phyloP scores from a whole-genome alignment of 441 rosid genomes.

The Brassica hybrid region DNA sequence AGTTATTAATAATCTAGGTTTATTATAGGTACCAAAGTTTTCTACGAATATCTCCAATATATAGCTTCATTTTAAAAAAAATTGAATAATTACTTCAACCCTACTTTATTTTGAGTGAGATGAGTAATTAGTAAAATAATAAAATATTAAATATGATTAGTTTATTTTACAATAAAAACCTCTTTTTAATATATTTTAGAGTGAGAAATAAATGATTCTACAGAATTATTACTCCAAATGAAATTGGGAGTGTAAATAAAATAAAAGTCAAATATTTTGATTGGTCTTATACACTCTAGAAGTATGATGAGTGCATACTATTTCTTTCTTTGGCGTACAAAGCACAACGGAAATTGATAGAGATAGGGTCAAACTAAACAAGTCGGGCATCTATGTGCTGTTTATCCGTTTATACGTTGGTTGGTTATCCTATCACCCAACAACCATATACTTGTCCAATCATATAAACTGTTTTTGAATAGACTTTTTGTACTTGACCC shows the following conservation, averaged over 20 bases:
- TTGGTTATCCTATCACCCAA: slow-evolving; percentile 29
- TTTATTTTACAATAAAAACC: too few relatives aligned
- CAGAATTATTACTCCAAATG: background rate
- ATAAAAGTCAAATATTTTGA: slow-evolving; percentile 22
- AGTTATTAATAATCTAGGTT: background rate
- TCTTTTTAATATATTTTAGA: too few relatives aligned
- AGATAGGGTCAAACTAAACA: slow-evolving; percentile 22
- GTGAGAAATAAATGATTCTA: background rate
- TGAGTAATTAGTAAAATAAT: background rate
- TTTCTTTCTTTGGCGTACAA: slow-evolving; percentile 24
- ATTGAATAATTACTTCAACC: background rate
- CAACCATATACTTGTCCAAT: slow-evolving; percentile 27
- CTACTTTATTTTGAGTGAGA: background rate
- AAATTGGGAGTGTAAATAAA: background rate
- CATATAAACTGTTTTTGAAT: slow-evolving; percentile 7
- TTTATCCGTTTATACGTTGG: too few relatives aligned
- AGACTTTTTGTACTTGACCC: slow-evolving; percentile 21
- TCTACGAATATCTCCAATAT: background rate
- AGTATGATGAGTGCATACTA: background rate
- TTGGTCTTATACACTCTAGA: slow-evolving; percentile 20
- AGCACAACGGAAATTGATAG: background rate
- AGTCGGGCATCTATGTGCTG: slow-evolving; percentile 37
- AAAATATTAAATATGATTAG: too few relatives aligned
- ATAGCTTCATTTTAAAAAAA: background rate
- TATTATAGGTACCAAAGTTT: background rate